Percentiles rank a stretch among this genome's conserved stretches.
Conservation (phyloP, 2,329 filamentous ascomycete species). For the Diplodia sapinea region DNA sequence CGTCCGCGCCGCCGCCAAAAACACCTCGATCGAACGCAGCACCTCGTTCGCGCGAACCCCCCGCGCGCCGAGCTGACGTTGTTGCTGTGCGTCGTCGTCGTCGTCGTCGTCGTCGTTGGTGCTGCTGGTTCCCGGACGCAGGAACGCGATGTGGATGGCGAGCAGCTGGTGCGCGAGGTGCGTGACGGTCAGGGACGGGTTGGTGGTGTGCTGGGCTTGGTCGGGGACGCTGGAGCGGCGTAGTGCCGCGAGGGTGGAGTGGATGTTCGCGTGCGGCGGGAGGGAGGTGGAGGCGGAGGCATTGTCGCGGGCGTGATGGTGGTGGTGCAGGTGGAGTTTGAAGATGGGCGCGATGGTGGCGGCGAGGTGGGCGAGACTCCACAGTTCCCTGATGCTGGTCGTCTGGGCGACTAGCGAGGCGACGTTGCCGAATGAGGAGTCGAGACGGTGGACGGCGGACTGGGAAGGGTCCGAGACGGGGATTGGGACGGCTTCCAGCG, state of each 20-base stretch:
- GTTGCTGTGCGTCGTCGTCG: background rate
- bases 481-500: constrained; percentile 32
- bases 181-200: background rate
- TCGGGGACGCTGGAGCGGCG: background rate
- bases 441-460: constrained; percentile 35
- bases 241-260: background rate
- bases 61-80: background rate
- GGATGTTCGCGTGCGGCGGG: background rate
- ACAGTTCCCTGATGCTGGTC: constrained; percentile 34
- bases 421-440: constrained; percentile 34
- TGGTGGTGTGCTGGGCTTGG: background rate
- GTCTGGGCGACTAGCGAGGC: constrained; percentile 34
- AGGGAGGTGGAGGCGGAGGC: too few relatives aligned
- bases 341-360: constrained; percentile 33
- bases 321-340: background rate
- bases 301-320: background rate
- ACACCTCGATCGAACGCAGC: background rate
- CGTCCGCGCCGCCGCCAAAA: background rate
- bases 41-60: background rate
- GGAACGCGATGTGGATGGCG: background rate
- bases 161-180: background rate
- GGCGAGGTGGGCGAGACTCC: constrained; percentile 35
- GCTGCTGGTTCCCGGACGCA: too few relatives aligned
- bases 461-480: constrained; percentile 35
- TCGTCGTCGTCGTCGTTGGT: too few relatives aligned